phyloP scores from a whole-genome alignment of 352 stramenopile genomes.

The Phytopythium chamaehyphon region DNA sequence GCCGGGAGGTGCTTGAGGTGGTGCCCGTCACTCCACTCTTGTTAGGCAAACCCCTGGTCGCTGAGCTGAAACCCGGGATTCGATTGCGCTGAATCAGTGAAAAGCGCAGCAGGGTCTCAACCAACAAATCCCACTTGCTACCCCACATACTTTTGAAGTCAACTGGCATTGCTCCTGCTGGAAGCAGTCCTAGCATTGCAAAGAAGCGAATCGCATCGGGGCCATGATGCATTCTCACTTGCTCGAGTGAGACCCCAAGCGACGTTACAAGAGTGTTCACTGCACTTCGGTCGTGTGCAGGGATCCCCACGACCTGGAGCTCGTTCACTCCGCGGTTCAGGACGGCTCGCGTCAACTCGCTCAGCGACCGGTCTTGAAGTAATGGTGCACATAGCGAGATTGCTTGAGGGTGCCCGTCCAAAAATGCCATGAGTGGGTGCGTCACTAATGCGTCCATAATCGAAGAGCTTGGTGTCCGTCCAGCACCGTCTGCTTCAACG shows the following conservation, averaged over 20 bases:
- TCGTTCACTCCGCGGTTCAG: conserved; percentile 66
- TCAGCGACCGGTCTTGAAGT: conserved; percentile 67
- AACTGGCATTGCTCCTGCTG: conserved; percentile 64
- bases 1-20: conserved; percentile 4
- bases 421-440: conserved; percentile 75
- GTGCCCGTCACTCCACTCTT: conserved; percentile 24
- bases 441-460: conserved; percentile 57
- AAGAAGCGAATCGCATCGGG: conserved; percentile 76
- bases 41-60: conserved; percentile 53
- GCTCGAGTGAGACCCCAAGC: conserved; percentile 65
- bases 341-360: conserved; percentile 68
- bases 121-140: conserved; percentile 51
- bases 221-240: conserved; percentile 64
- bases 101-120: conserved; percentile 67
- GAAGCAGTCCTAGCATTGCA: conserved; percentile 59
- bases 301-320: conserved; percentile 58
- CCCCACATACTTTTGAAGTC: conserved; percentile 80
- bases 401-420: conserved; percentile 76
- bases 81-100: conserved; percentile 74
- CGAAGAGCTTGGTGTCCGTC: conserved; percentile 21
- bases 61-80: conserved; percentile 58
- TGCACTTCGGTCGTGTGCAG: conserved; percentile 59
- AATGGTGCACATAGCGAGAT: conserved; percentile 75
- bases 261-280: conserved; percentile 78
- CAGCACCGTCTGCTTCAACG: conserved; percentile 21